Conservation (phyloP, 768 basidiomycete genomes). For the Naganishia antarctica region DNA sequence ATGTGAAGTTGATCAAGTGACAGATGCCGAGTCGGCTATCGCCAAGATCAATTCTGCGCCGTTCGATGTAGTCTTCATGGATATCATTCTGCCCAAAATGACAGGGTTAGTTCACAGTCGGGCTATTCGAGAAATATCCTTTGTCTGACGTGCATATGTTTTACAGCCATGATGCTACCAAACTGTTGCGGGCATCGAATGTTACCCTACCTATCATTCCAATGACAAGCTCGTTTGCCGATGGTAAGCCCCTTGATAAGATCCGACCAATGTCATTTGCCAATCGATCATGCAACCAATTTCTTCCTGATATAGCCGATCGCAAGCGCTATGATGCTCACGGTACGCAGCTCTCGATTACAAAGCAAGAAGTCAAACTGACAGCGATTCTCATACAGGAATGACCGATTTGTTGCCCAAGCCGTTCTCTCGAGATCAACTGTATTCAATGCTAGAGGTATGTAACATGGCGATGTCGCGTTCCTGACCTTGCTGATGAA, state of each 20-base stretch:
- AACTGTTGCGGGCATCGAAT: constrained; percentile 89
- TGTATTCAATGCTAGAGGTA: constrained; percentile 80
- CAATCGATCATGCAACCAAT: background rate
- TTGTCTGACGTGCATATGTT: constrained; percentile 32
- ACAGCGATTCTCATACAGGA: constrained; percentile 50
- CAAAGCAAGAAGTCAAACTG: background rate
- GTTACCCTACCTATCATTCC: constrained; percentile 94
- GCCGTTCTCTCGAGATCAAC: constrained; percentile 90
- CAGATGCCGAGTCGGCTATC: constrained; percentile 85
- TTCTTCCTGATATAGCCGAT: constrained; percentile 34
- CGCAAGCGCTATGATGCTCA: constrained; percentile 35
- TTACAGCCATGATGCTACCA: constrained; percentile 60
- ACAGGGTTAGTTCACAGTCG: constrained; percentile 43
- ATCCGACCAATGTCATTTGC: constrained; percentile 56
- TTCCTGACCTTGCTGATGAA: constrained; percentile 14
- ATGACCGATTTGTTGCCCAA: constrained; percentile 98
- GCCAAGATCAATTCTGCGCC: constrained; percentile 94
- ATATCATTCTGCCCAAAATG: constrained; percentile 72
- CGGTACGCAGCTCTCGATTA: background rate
- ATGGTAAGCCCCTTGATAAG: constrained; percentile 57
- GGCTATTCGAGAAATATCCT: background rate
- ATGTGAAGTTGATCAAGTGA: constrained; percentile 87
- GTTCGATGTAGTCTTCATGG: constrained; percentile 95
- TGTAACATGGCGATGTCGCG: constrained; percentile 23
- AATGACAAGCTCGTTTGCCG: constrained; percentile 60